Evolutionary conservation across 169 alveolate genomes (phyloP).

Genomic region (Cryptosporidium xiaoi): DNA sequence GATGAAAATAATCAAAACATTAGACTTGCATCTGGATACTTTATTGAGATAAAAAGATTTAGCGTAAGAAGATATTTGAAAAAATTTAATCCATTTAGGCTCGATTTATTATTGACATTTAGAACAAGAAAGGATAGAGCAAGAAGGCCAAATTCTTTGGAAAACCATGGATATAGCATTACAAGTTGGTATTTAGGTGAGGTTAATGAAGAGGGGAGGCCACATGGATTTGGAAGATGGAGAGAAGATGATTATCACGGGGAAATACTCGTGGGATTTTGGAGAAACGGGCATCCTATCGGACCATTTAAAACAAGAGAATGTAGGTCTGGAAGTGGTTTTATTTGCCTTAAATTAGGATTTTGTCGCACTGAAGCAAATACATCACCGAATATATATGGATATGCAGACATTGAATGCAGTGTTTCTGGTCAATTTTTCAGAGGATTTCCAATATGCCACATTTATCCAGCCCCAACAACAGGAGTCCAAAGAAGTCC

Average conservation of each 20-base stretch:
- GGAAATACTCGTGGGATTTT: slow-evolving; percentile 87
- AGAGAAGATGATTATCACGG: slow-evolving; percentile 84
- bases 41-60: slow-evolving; percentile 64
- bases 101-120: slow-evolving; percentile 52
- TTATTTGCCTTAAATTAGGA: slow-evolving; percentile 82
- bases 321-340: slow-evolving; percentile 86
- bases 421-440: slow-evolving; percentile 86
- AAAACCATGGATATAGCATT: slow-evolving; percentile 52
- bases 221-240: slow-evolving; percentile 93
- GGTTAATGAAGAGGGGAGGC: slow-evolving; percentile 82
- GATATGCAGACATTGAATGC: slow-evolving; percentile 88
- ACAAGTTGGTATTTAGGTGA: slow-evolving; percentile 85
- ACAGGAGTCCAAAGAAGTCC: slow-evolving; percentile 36
- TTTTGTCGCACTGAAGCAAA: slow-evolving; percentile 33
- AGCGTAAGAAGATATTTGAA: slow-evolving; percentile 49
- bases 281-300: slow-evolving; percentile 89
- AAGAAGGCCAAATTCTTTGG: slow-evolving; percentile 52
- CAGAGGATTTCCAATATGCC: slow-evolving; percentile 85
- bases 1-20: slow-evolving; percentile 26
- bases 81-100: slow-evolving; percentile 59
- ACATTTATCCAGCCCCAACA: slow-evolving; percentile 78
- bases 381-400: slow-evolving; percentile 54
- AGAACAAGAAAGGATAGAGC: slow-evolving; percentile 69
- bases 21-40: slow-evolving; percentile 63
- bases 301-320: slow-evolving; percentile 89